These are phyloP conservation scores for Pleurotus ostreatus DNA, from an alignment of 768 basidiomycete species.

Conservation along the genomic window DNA sequence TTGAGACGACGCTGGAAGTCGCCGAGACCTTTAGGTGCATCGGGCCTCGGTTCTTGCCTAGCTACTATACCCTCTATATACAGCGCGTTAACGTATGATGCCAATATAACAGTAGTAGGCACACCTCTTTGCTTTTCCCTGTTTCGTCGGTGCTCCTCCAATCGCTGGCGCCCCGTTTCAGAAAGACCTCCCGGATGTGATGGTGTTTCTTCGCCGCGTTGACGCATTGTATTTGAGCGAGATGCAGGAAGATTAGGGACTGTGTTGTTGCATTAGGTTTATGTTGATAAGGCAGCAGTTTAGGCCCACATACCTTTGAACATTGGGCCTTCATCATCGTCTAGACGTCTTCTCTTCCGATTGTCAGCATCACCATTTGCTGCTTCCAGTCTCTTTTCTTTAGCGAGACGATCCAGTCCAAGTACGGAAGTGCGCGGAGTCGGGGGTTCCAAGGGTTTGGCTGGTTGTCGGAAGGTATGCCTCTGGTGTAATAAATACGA, in stretches of 20 bases:
- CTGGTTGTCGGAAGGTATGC: slow-evolving; percentile 79
- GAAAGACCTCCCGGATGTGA: slow-evolving; percentile 91
- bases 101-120: background rate
- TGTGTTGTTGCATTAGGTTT: slow-evolving; percentile 27
- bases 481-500: slow-evolving; percentile 34
- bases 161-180: slow-evolving; percentile 58
- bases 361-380: slow-evolving; percentile 42
- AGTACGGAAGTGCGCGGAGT: slow-evolving; percentile 78
- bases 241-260: slow-evolving; percentile 73
- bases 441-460: slow-evolving; percentile 67
- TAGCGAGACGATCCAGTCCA: slow-evolving; percentile 84
- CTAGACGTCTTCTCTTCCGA: slow-evolving; percentile 63
- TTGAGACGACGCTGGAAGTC: slow-evolving; percentile 95
- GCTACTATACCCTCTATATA: slow-evolving; percentile 68
- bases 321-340: slow-evolving; percentile 60
- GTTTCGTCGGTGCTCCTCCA: slow-evolving; percentile 75
- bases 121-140: slow-evolving; percentile 69
- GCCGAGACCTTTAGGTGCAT: slow-evolving; percentile 75
- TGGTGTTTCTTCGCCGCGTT: slow-evolving; percentile 86
- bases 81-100: slow-evolving; percentile 4
- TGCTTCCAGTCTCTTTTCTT: slow-evolving; percentile 75
- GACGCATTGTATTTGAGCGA: slow-evolving; percentile 55
- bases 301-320: slow-evolving; percentile 73
- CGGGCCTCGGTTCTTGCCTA: slow-evolving; percentile 46
- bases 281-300: background rate